These are phyloP conservation scores for Sugiyamaella neomexicana DNA, from an alignment of 1,139 yeast species.

Conservation along the genomic window DNA sequence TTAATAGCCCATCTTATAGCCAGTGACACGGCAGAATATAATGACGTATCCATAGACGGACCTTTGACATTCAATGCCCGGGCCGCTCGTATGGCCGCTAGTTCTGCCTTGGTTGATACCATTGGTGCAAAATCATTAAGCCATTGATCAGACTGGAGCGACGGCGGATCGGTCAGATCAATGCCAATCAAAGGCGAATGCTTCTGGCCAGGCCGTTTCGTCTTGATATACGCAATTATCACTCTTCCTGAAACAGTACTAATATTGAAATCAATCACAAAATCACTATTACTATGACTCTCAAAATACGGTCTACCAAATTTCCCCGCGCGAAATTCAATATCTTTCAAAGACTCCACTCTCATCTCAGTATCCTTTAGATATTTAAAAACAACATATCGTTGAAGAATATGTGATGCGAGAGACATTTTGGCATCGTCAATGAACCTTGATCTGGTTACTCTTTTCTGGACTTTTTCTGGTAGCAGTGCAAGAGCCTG, in stretches of 20 bases:
- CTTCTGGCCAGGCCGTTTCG: background rate
- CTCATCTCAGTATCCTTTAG: background rate
- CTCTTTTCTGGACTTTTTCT: slow-evolving; percentile 4
- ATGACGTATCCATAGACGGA: background rate
- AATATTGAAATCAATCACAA: slow-evolving; percentile 11
- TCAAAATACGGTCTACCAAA: slow-evolving; percentile 11
- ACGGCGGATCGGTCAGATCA: slow-evolving; percentile 11
- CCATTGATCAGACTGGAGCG: slow-evolving; percentile 7
- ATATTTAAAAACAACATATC: slow-evolving; percentile 6
- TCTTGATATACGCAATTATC: slow-evolving; percentile 7
- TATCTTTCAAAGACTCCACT: background rate
- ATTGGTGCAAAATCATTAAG: slow-evolving; percentile 12
- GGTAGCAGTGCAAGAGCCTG: slow-evolving; percentile 9
- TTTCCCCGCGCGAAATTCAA: background rate
- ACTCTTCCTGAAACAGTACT: slow-evolving; percentile 13
- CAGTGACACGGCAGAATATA: slow-evolving; percentile 6
- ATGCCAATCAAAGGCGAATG: slow-evolving; percentile 6
- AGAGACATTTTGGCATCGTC: slow-evolving; percentile 16
- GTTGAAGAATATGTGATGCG: slow-evolving; percentile 13
- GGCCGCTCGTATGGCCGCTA: slow-evolving; percentile 3
- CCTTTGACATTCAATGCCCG: background rate
- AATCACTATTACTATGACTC: background rate
- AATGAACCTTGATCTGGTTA: slow-evolving; percentile 1
- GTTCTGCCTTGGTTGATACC: slow-evolving; percentile 6
- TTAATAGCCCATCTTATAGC: slow-evolving; percentile 18